Evolutionary conservation across 176 grass and related monocot species (phyloP).

Genomic region (Alloteropsis semialata): DNA sequence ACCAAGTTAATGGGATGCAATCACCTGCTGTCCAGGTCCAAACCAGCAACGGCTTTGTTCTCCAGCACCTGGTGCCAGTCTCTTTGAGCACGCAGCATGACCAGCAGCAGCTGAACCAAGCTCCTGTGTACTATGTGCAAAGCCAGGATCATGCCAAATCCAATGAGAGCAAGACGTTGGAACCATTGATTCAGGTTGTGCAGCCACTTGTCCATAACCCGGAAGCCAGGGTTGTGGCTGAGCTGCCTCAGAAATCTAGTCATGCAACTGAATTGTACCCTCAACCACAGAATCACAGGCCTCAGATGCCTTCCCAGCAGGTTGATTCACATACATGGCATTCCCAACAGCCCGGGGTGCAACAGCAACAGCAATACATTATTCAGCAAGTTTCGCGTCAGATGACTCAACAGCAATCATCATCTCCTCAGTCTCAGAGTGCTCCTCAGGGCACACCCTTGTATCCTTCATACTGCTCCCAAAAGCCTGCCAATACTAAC

Average conservation of each 20-base stretch:
- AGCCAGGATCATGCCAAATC: slow-evolving; percentile 35
- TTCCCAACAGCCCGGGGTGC: slow-evolving; percentile 40
- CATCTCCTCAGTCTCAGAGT: slow-evolving; percentile 55
- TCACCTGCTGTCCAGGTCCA: slow-evolving; percentile 38
- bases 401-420: slow-evolving; percentile 46
- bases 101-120: slow-evolving; percentile 46
- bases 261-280: slow-evolving; percentile 33
- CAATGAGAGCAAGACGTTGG: neutral
- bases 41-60: slow-evolving; percentile 36
- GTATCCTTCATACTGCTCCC: slow-evolving; percentile 68
- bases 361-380: slow-evolving; percentile 53
- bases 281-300: slow-evolving; percentile 47
- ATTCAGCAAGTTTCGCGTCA: slow-evolving; percentile 46
- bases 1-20: slow-evolving; percentile 38
- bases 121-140: slow-evolving; percentile 50
- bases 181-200: slow-evolving; percentile 56
- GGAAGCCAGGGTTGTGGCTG: slow-evolving; percentile 45
- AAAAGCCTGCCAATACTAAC: slow-evolving; percentile 55
- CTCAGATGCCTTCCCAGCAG: slow-evolving; percentile 49
- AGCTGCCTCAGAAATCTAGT: slow-evolving; percentile 37
- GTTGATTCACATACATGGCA: slow-evolving; percentile 46
- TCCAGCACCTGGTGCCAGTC: slow-evolving; percentile 52
- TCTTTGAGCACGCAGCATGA: slow-evolving; percentile 45
- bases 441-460: slow-evolving; percentile 58
- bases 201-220: slow-evolving; percentile 49